A percentile compares a stretch with the other conserved stretches of the same genome.
Evolutionary conservation across 495 filamentous ascomycete genomes (phyloP).

Genomic region (Hypoxylon subgilvum): DNA sequence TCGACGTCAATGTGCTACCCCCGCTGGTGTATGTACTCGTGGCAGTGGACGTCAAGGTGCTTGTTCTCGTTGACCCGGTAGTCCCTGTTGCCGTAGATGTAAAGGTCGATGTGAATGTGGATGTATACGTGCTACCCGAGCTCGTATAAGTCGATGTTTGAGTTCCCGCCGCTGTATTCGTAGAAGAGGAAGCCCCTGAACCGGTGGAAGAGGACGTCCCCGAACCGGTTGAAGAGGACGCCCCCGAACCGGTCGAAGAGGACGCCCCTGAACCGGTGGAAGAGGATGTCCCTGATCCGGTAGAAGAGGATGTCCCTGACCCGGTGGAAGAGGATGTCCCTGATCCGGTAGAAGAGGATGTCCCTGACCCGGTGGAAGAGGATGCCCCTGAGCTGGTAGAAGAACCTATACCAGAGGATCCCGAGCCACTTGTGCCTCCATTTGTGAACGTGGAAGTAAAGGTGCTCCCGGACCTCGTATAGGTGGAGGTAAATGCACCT

Average conservation of each 20-base stretch:
- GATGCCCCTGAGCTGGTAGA: no score
- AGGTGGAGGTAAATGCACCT: conserved; percentile 5
- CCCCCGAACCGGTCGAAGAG: no score
- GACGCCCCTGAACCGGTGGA: no score
- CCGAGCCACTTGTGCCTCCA: background rate
- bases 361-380: no score
- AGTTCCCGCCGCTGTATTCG: background rate
- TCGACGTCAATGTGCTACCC: conserved; percentile 12
- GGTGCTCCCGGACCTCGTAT: background rate
- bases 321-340: no score
- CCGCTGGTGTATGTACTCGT: conserved; percentile 19
- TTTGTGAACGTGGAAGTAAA: background rate
- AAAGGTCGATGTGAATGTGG: conserved; percentile 12
- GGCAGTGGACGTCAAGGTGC: conserved; percentile 9
- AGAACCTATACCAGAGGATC: no score
- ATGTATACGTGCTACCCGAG: conserved; percentile 12
- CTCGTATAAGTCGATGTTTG: conserved; percentile 2
- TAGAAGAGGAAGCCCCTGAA: no score
- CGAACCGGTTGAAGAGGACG: no score
- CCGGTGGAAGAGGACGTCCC: no score
- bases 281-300: no score
- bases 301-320: no score
- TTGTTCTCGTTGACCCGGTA: background rate
- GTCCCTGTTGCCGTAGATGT: conserved; percentile 1
- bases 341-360: no score